Percentiles rank a stretch among this genome's conserved stretches.
These are phyloP conservation scores for Scenedesmus sp. DNA, from an alignment of 163 green algal species.

Conservation along the genomic window DNA sequence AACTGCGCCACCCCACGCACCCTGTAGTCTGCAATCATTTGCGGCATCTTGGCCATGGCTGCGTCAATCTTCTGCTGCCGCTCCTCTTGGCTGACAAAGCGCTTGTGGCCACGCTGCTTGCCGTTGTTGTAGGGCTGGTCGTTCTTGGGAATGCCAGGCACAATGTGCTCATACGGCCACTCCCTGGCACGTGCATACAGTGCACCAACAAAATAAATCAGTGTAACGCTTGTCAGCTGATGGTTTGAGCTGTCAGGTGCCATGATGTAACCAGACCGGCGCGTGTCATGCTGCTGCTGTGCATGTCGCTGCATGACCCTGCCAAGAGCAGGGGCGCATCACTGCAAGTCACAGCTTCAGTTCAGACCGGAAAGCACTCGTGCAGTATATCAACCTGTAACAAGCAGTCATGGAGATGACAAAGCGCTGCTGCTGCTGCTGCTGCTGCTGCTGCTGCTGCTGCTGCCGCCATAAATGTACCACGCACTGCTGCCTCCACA, in stretches of 20 bases:
- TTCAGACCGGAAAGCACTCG: no score
- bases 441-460: background rate
- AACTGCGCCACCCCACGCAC: slow-evolving; percentile 18
- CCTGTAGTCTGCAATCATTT: slow-evolving; percentile 62
- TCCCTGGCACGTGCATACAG: slow-evolving; percentile 19
- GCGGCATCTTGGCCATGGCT: slow-evolving; percentile 66
- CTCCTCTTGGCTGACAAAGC: slow-evolving; percentile 27
- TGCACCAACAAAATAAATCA: background rate
- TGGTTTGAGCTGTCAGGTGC: no score
- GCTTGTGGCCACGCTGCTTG: slow-evolving; percentile 54
- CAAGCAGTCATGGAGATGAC: no score
- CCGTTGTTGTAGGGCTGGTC: slow-evolving; percentile 45
- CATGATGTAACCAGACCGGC: no score
- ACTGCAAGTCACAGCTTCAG: no score
- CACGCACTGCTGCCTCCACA: background rate
- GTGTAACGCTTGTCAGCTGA: no score
- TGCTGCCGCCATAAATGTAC: background rate
- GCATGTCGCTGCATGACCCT: no score
- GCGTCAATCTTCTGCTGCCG: slow-evolving; percentile 59
- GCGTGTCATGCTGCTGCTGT: no score
- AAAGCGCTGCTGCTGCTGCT: background rate
- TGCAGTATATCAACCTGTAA: no score
- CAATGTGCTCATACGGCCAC: slow-evolving; percentile 68
- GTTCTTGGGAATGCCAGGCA: slow-evolving; percentile 58
- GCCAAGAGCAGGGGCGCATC: no score